Conservation (phyloP, 129 eudicot species). For the Tagetes erecta region DNA sequence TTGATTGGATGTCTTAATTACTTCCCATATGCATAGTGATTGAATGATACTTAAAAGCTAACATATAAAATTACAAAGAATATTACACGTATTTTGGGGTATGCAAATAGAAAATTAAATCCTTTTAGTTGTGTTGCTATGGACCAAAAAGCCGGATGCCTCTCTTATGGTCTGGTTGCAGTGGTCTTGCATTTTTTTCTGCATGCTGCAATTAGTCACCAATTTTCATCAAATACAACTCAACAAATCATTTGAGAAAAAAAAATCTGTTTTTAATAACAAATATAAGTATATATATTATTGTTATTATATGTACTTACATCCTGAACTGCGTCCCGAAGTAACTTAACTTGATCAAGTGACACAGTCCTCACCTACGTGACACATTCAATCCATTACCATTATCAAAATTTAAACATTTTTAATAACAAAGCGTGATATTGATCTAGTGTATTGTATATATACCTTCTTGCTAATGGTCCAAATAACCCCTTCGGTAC, state of each 20-base stretch:
- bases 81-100: not conserved
- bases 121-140: not conserved
- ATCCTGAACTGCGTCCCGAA: conserved; percentile 68
- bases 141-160: conserved; percentile 48
- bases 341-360: conserved; percentile 48
- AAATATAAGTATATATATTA: no score
- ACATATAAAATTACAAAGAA: not conserved
- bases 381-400: not conserved
- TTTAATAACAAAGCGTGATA: not conserved
- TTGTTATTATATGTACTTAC: conserved; percentile 39
- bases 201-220: conserved; percentile 46
- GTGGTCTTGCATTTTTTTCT: conserved; percentile 71
- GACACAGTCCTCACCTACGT: conserved; percentile 60
- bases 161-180: conserved; percentile 54
- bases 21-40: not conserved
- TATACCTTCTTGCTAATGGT: conserved; percentile 45
- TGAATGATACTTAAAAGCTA: not conserved
- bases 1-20: not conserved
- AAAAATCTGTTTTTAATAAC: no score
- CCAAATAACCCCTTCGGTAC: conserved; percentile 59
- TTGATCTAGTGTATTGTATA: not conserved
- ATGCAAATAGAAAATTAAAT: not conserved
- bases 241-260: no score
- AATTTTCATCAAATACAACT: no score
- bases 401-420: not conserved